phyloP scores from a whole-genome alignment of 768 basidiomycete genomes.

The Trametes elegans region DNA sequence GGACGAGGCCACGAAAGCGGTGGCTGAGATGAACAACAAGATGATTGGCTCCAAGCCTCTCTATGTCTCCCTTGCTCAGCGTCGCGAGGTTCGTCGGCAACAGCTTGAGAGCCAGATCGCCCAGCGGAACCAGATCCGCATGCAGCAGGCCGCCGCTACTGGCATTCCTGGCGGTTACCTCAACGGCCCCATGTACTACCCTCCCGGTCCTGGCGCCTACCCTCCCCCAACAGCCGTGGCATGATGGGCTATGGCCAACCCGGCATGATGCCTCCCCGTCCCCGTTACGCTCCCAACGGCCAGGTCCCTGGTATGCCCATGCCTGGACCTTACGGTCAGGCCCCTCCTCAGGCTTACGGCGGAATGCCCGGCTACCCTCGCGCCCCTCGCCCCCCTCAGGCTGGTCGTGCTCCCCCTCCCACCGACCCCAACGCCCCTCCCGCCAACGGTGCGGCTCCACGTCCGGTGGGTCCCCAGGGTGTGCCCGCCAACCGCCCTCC shows the following conservation, averaged over 20 bases:
- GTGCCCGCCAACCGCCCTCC: constrained; percentile 51
- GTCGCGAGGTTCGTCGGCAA: constrained; percentile 96
- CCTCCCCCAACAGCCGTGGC: constrained; percentile 70
- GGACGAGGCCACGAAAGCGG: constrained; percentile 98
- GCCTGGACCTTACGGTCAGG: constrained; percentile 67
- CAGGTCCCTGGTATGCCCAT: constrained; percentile 78
- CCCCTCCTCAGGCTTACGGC: constrained; percentile 71
- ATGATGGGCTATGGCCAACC: constrained; percentile 83
- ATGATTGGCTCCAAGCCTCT: constrained; percentile 99
- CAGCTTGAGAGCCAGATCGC: constrained; percentile 99
- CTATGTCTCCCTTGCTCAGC: constrained; percentile 97
- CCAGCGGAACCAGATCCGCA: constrained; percentile 94
- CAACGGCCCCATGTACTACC: constrained; percentile 84
- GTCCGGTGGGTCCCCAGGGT: constrained; percentile 54
- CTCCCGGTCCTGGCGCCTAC: constrained; percentile 74
- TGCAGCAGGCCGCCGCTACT: constrained; percentile 92
- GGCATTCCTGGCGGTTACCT: constrained; percentile 83
- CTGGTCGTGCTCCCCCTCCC: constrained; percentile 74
- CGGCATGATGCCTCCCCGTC: constrained; percentile 85
- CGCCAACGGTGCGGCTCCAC: constrained; percentile 44
- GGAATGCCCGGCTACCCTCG: constrained; percentile 67
- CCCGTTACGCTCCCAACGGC: constrained; percentile 74
- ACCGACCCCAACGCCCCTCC: constrained; percentile 61
- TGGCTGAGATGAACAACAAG: constrained; percentile 99
- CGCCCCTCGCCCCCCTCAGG: constrained; percentile 60